Conservation (phyloP, 106 monocot genomes). For the Dendrobium catenatum region DNA sequence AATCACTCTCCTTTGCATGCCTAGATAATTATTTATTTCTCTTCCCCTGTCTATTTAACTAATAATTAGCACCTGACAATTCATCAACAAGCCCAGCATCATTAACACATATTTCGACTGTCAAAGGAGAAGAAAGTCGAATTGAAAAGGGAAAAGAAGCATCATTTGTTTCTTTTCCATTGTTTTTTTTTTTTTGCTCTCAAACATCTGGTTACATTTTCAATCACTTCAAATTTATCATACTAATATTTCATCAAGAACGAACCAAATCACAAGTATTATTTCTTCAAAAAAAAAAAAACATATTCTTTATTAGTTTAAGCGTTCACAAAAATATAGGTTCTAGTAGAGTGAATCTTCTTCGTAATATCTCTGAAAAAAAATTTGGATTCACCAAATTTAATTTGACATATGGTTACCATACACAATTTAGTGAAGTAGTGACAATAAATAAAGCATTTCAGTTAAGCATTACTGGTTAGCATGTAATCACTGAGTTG, state of each 20-base stretch:
- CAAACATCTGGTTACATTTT: background rate
- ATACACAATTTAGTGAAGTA: background rate
- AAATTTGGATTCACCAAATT: background rate
- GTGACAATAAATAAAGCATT: background rate
- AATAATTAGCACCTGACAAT: background rate
- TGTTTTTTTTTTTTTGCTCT: no score
- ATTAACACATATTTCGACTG: background rate
- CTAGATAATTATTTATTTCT: background rate
- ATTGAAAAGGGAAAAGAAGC: background rate
- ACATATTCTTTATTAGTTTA: background rate
- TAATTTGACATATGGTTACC: background rate
- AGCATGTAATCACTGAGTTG: background rate
- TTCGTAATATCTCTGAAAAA: background rate
- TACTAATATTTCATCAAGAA: background rate
- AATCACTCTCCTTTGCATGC: background rate
- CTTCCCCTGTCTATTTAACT: background rate
- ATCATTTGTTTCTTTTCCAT: background rate
- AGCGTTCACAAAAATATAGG: background rate
- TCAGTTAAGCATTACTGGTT: background rate
- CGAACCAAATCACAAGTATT: background rate
- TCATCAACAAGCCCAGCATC: background rate
- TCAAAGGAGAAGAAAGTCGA: background rate
- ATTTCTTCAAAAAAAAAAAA: conserved; percentile 2
- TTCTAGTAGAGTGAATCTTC: background rate
- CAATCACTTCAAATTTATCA: background rate